Conservation (phyloP, 768 basidiomycete species). For the Panellus pusillus region DNA sequence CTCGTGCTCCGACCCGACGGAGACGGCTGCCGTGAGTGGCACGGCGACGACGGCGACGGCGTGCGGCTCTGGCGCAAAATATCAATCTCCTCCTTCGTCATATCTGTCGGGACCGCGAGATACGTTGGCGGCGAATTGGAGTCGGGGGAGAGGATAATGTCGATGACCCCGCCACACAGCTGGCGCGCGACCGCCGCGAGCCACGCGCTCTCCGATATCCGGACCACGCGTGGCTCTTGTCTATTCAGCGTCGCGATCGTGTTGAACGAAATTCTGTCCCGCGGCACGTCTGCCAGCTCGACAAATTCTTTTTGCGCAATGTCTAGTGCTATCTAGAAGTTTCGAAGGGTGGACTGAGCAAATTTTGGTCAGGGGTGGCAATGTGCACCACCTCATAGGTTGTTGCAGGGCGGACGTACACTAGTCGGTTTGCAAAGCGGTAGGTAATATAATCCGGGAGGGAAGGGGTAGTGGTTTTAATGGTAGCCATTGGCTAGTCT, state of each 20-base stretch:
- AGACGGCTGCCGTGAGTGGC: constrained; percentile 25
- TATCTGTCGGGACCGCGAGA: constrained; percentile 34
- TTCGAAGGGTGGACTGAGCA: not conserved
- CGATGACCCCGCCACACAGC: constrained; percentile 47
- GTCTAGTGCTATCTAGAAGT: constrained; percentile 37
- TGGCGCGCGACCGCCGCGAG: constrained; percentile 38
- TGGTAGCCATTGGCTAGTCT: constrained; percentile 15
- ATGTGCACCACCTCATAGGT: constrained; percentile 40
- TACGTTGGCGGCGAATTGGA: constrained; percentile 43
- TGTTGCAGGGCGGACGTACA: constrained; percentile 49
- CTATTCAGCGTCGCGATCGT: constrained; percentile 35
- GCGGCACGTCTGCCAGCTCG: constrained; percentile 36
- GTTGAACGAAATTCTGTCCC: constrained; percentile 46
- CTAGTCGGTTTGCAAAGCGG: constrained; percentile 40
- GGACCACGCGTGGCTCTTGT: constrained; percentile 34
- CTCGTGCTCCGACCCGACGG: constrained; percentile 22
- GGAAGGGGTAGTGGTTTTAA: constrained; percentile 21
- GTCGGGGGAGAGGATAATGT: constrained; percentile 40
- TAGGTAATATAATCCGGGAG: constrained; percentile 53
- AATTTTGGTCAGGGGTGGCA: not conserved
- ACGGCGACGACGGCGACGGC: constrained; percentile 27
- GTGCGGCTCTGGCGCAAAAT: constrained; percentile 21
- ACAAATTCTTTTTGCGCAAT: constrained; percentile 52
- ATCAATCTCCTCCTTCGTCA: constrained; percentile 20
- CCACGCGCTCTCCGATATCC: constrained; percentile 58